A percentile compares a stretch with the other conserved stretches of the same genome.
phyloP scores from a whole-genome alignment of 139 green algal species.

The Pleodorina starrii region DNA sequence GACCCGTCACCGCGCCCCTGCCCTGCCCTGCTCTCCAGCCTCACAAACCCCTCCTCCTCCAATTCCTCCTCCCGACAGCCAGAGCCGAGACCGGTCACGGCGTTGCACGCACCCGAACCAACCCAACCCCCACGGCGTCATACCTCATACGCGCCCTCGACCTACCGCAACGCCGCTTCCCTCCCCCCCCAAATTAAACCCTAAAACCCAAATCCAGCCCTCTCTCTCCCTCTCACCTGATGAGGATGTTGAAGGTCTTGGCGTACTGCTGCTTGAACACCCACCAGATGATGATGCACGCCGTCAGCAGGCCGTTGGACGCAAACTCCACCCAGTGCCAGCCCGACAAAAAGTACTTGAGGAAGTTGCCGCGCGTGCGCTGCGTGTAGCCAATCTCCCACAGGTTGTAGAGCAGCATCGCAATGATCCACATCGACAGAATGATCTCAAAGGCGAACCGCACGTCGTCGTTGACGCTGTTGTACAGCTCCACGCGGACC shows the following conservation, averaged over 20 bases:
- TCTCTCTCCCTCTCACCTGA: constrained; percentile 49
- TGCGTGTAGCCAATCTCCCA: constrained; percentile 32
- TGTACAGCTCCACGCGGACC: constrained; percentile 84
- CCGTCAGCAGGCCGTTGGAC: constrained; percentile 79
- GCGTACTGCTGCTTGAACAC: constrained; percentile 57
- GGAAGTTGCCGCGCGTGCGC: constrained; percentile 53
- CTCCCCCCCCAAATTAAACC: no score
- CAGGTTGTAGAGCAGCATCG: constrained; percentile 55
- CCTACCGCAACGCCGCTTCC: no score
- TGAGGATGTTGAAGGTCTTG: constrained; percentile 70
- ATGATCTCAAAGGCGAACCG: constrained; percentile 80
- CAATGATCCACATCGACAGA: constrained; percentile 71
- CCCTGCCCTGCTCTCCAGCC: no score
- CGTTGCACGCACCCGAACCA: no score
- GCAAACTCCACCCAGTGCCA: constrained; percentile 85
- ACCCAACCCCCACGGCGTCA: no score
- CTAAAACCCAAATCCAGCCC: no score
- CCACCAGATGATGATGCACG: constrained; percentile 81
- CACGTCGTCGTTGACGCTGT: constrained; percentile 63
- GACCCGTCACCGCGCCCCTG: no score
- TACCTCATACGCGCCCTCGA: no score
- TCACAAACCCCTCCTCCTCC: no score
- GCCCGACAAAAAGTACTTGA: constrained; percentile 56
- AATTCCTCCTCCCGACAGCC: no score
- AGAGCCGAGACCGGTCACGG: no score